These are phyloP conservation scores for Dinochytrium kinnereticum DNA, from an alignment of 371 early-diverging fungal species.

Conservation along the genomic window DNA sequence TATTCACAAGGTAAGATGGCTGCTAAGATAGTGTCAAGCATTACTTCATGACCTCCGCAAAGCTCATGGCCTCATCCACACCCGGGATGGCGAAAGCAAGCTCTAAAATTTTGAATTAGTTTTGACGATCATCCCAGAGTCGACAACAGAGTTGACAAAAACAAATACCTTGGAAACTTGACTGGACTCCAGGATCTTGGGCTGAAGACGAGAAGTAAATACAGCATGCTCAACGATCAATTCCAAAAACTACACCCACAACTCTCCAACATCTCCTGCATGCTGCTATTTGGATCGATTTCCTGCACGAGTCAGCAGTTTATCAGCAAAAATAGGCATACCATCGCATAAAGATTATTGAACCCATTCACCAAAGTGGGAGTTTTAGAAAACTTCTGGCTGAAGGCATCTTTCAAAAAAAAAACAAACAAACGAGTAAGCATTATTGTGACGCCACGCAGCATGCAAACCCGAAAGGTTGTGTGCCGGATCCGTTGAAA, in stretches of 20 bases:
- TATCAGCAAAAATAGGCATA: constrained; percentile 29
- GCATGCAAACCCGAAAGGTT: constrained; percentile 85
- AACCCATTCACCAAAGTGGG: constrained; percentile 95
- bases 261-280: constrained; percentile 96
- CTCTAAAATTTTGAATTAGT: constrained; percentile 50
- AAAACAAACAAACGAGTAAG: background rate
- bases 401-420: constrained; percentile 87
- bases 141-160: no score
- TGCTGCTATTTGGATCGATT: constrained; percentile 96
- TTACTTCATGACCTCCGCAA: constrained; percentile 98
- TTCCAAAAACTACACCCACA: constrained; percentile 48
- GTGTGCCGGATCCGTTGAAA: constrained; percentile 99
- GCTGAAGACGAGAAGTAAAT: constrained; percentile 28
- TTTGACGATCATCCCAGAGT: background rate
- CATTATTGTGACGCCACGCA: background rate
- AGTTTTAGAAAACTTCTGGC: constrained; percentile 96
- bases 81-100: constrained; percentile 97
- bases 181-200: constrained; percentile 45
- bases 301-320: constrained; percentile 62
- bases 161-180: constrained; percentile 69
- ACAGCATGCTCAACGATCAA: background rate
- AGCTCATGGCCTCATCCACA: constrained; percentile 99
- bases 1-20: constrained; percentile 4
- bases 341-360: constrained; percentile 95
- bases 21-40: no score